These are phyloP conservation scores for Colletotrichum trifolii DNA, from an alignment of 2,329 filamentous ascomycete species.

Conservation along the genomic window DNA sequence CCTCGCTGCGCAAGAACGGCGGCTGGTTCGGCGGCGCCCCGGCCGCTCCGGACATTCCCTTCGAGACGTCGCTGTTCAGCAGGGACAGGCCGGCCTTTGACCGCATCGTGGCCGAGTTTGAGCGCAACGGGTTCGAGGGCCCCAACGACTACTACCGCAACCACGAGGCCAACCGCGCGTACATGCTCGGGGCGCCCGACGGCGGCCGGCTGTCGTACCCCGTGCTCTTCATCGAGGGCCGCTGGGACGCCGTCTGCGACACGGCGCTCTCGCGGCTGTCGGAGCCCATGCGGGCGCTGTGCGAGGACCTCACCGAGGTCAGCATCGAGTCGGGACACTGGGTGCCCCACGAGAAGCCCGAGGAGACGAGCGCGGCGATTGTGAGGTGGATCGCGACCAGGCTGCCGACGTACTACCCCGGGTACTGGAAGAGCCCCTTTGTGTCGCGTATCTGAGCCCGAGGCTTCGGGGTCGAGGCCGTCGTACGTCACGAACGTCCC, in stretches of 20 bases:
- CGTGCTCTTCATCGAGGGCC: conserved; percentile 48
- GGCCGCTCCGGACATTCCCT: conserved; percentile 11
- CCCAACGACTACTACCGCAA: conserved; percentile 50
- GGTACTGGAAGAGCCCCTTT: conserved; percentile 30
- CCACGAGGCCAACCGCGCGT: conserved; percentile 53
- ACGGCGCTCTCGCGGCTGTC: conserved; percentile 46
- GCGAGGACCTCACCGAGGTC: conserved; percentile 51
- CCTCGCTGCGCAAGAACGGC: conserved; percentile 26
- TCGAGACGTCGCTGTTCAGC: conserved; percentile 4
- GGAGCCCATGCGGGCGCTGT: conserved; percentile 47
- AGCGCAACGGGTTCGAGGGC: conserved; percentile 83
- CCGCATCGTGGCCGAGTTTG: conserved; percentile 83
- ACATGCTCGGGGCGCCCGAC: conserved; percentile 42
- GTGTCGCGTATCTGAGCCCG: conserved; percentile 7
- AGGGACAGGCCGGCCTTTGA: conserved; percentile 64
- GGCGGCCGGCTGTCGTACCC: conserved; percentile 50
- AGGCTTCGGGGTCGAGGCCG: not conserved
- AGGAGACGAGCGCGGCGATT: conserved; percentile 41
- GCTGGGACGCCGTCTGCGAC: conserved; percentile 51
- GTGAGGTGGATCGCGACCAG: conserved; percentile 40
- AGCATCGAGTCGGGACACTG: conserved; percentile 49
- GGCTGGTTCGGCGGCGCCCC: conserved; percentile 37
- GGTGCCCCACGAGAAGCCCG: conserved; percentile 44
- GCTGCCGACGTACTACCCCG: conserved; percentile 31
- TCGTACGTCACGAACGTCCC: too few species aligned